A percentile compares a stretch with the other conserved stretches of the same genome.
These are phyloP conservation scores for Sporothrix humicola DNA, from an alignment of 2,329 filamentous ascomycete species.

Conservation along the genomic window DNA sequence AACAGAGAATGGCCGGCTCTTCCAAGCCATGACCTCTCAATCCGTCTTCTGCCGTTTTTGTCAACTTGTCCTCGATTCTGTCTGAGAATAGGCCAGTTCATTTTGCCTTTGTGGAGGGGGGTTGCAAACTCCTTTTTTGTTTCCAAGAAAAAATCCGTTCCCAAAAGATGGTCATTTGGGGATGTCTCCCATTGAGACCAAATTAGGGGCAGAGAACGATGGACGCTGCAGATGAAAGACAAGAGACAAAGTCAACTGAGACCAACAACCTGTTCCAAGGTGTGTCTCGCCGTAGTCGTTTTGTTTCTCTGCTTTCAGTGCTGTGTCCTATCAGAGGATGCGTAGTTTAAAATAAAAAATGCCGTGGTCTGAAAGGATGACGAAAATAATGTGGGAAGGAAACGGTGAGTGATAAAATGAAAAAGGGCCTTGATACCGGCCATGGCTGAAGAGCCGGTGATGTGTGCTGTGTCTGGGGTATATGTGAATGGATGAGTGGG, in stretches of 20 bases:
- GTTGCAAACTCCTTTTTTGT: conserved; percentile 6
- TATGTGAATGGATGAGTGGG: background rate
- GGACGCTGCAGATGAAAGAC: background rate
- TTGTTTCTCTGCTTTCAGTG: background rate
- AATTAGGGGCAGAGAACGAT: background rate
- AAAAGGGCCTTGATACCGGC: background rate
- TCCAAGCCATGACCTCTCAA: background rate
- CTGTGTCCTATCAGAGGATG: conserved; percentile 2
- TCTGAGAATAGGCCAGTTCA: too few relatives aligned
- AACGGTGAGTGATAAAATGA: background rate
- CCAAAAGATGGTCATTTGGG: background rate
- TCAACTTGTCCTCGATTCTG: background rate
- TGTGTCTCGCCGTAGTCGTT: background rate
- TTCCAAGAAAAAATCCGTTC: background rate
- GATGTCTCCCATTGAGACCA: conserved; percentile 6
- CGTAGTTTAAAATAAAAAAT: conserved; percentile 17
- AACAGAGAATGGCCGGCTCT: background rate
- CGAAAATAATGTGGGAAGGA: background rate
- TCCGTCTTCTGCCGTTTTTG: background rate
- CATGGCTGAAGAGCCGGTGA: conserved; percentile 6
- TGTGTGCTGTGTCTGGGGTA: background rate
- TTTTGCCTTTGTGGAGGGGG: background rate
- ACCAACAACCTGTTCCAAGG: conserved; percentile 2
- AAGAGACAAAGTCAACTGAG: background rate
- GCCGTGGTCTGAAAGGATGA: background rate